These are phyloP conservation scores for Zasmidium citrigriseum DNA, from an alignment of 2,329 filamentous ascomycete genomes.

Conservation along the genomic window DNA sequence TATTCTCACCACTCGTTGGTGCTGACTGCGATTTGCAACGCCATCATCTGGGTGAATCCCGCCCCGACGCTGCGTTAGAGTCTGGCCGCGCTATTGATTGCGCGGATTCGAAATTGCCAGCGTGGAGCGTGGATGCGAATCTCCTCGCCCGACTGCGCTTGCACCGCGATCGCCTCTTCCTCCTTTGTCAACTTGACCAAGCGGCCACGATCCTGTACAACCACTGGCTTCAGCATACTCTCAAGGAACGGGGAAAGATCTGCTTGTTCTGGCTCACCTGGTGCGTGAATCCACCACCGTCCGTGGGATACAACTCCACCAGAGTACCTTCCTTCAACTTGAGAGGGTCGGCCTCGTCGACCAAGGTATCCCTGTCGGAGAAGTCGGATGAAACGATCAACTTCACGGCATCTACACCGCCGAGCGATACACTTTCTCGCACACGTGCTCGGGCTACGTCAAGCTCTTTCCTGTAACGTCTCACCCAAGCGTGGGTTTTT, in stretches of 20 bases:
- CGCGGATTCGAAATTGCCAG: conserved; percentile 56
- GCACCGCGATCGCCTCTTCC: conserved; percentile 62
- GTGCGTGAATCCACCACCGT: conserved; percentile 58
- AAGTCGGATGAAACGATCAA: conserved; percentile 50
- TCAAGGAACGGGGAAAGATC: not conserved
- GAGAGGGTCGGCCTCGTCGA: conserved; percentile 56
- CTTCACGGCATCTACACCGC: conserved; percentile 56
- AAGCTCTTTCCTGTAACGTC: conserved; percentile 58
- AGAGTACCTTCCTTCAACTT: conserved; percentile 55
- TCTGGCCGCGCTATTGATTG: conserved; percentile 28
- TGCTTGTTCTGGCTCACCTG: conserved; percentile 32
- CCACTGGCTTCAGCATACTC: not conserved
- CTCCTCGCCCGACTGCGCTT: conserved; percentile 41
- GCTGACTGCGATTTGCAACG: not conserved
- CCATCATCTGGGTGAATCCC: not conserved
- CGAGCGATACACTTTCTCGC: conserved; percentile 47
- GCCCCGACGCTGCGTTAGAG: conserved; percentile 19
- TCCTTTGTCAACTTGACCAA: conserved; percentile 54
- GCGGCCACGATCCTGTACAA: conserved; percentile 51
- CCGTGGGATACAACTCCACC: conserved; percentile 63
- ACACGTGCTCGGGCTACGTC: conserved; percentile 43
- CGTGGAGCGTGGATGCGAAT: conserved; percentile 64
- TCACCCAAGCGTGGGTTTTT: conserved; percentile 63
- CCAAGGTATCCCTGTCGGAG: conserved; percentile 45
- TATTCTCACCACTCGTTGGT: too few relatives aligned